Base-by-base conservation (phyloP, 306 rosid species). In the Betula pendula region DNA sequence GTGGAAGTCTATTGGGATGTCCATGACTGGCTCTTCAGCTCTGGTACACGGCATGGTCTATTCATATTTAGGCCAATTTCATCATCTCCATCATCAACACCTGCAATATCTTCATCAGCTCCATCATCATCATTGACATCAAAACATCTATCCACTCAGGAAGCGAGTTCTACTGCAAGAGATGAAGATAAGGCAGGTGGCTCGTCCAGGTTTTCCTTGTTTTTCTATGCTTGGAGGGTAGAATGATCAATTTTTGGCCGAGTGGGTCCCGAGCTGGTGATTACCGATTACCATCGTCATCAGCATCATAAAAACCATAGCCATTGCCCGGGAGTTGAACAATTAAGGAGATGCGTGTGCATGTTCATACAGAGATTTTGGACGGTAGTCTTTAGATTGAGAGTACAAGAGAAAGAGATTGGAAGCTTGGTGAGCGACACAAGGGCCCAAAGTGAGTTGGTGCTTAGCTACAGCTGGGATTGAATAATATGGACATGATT, bases 1-100 rank as follows among this genome's bases (percentile, higher is more conserved):
- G 79, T 92, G 51, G 95, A 90, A 72, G 96, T 94, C 1, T 90
- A 77, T 73, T 94, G 96, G 97, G 98, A 94, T 84, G 97, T 94
- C 69, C 98, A 94, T 81, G 97, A 94, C 17, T 94, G 98, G 98
- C 85, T 94, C 9, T 94, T 94, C 50, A 75, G 86, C 80, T 83
- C 96, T 20, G 96, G 97, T 81, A 77, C 89, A 7, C 90, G 94
- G 72, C 91, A 90, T 29, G 98, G 96, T 17, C 79, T 88, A 58
- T 94, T 92, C 75, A 89, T 94, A 68, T 90, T 94, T 70, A 92
- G 83, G 79, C 98, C 97, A 59, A 78, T 87, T 52, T 74, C 87
- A 49, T 81, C 81, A 27, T 69, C 88, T 17, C 9, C 77, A 9
- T 27, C 91, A 17, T 0, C 84, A 47, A 68, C 85, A 65, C 50